Evolutionary conservation across 2,329 filamentous ascomycete species (phyloP).

Genomic region (Ophiostoma tasmaniense): DNA sequence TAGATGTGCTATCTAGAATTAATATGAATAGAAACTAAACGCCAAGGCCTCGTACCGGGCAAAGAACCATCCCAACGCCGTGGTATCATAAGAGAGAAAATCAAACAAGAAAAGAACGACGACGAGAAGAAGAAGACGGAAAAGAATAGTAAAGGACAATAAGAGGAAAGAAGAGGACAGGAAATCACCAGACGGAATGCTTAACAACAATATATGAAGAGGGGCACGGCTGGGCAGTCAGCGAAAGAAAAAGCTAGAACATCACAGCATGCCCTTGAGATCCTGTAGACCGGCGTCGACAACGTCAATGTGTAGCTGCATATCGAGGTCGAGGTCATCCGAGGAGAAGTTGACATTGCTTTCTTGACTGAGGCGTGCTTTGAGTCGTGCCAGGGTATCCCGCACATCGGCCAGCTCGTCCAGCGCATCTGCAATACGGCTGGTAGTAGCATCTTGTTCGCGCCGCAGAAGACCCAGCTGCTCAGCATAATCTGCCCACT

Average conservation of each 20-base stretch:
- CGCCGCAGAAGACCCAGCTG: constrained; percentile 10
- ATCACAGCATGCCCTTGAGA: constrained; percentile 3
- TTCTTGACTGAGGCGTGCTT: neutral
- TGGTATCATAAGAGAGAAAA: constrained; percentile 6
- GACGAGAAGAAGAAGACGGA: neutral
- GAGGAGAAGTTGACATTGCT: neutral
- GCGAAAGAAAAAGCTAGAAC: neutral
- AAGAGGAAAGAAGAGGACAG: neutral
- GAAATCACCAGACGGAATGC: too few species aligned
- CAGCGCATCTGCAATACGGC: constrained; percentile 7
- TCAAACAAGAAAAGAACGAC: neutral
- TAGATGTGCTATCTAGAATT: neutral
- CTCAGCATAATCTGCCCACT: constrained; percentile 13
- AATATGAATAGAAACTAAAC: neutral
- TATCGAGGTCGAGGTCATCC: constrained; percentile 8
- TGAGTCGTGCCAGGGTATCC: neutral
- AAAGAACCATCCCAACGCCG: neutral
- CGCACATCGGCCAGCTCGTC: constrained; percentile 15
- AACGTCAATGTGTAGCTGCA: constrained; percentile 17
- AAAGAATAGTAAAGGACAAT: too few species aligned
- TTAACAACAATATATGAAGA: neutral
- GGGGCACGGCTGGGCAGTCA: too few species aligned
- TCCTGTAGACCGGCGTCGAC: constrained; percentile 15
- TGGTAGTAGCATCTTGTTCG: constrained; percentile 8
- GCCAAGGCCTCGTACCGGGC: neutral